Base-by-base conservation (phyloP, 2,329 filamentous ascomycete genomes). In the Colletotrichum orbiculare region DNA sequence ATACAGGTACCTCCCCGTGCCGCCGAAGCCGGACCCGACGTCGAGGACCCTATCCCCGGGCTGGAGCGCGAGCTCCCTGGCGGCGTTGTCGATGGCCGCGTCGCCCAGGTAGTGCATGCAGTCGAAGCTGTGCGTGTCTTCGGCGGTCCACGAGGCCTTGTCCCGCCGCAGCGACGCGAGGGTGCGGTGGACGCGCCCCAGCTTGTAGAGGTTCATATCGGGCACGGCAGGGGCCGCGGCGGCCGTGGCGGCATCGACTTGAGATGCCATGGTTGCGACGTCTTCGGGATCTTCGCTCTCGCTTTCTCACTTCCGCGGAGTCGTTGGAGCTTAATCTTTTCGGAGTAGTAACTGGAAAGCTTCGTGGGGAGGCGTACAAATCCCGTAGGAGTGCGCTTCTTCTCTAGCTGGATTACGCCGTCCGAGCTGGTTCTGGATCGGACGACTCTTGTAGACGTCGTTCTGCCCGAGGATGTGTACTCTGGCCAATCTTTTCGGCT, bases 81-180 rank as follows among this genome's bases (percentile, higher is more conserved):
- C 69, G 15, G 69, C 69, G 13, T 57, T 58, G n/a, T 67, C 63
- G 8, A 71, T 65, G 13, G 69, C 69, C 6, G 10, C 41, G 43
- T 71, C 64, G 43, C 69, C 69, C 12, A 70, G 66, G 50, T 71
- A 71, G 53, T 71, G 69, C 69, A 71, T 71, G 60, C 69, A 70
- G 48, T 71, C 69, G 47, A 71, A 71, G 1, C 55, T 60, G 7
- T 46, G 50, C 2, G 69, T 71, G 62, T 71, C 69, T 35, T 66
- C 63, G 10, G 56, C 55, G 33, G 59, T 54, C 69, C 69, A 71
- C 5, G 37, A 38, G 13, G 59, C 6, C 49, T 71, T 71, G n/a
- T 50, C 34, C 17, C 55, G 25, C 25, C 25, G 53, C 5, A 69
- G 53, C 6, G 11, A n/a, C 15, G 42, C 52, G 10, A 66, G 59